These are phyloP conservation scores for Erodium trifolium DNA, from an alignment of 441 rosid genomes.

Conservation along the genomic window DNA sequence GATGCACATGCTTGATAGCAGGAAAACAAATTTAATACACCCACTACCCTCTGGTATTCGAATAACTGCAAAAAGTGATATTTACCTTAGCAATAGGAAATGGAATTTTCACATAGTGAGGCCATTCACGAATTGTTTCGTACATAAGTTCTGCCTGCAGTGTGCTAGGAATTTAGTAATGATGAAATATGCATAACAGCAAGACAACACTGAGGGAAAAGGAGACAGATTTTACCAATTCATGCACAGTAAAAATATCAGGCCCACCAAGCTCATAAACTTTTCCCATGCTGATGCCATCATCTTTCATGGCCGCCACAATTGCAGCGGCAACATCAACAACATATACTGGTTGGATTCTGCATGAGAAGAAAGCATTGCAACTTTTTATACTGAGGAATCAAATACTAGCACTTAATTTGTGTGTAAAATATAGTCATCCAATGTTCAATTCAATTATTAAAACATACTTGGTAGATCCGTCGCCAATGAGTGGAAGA, in stretches of 20 bases:
- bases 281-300: constrained; percentile 90
- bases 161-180: constrained; percentile 19
- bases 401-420: background rate
- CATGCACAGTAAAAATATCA: constrained; percentile 61
- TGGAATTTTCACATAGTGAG: constrained; percentile 81
- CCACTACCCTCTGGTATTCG: background rate
- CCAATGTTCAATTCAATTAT: background rate
- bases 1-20: background rate
- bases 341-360: constrained; percentile 95
- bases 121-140: constrained; percentile 86
- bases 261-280: constrained; percentile 95
- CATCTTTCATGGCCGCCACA: constrained; percentile 80
- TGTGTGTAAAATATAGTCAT: background rate
- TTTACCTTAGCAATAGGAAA: constrained; percentile 84
- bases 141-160: constrained; percentile 88
- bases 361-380: constrained; percentile 25
- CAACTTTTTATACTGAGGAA: background rate
- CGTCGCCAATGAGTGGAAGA: constrained; percentile 84
- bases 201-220: constrained; percentile 14
- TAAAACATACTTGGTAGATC: constrained; percentile 62
- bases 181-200: constrained; percentile 10
- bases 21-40: background rate
- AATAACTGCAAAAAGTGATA: constrained; percentile 5
- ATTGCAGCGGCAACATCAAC: constrained; percentile 91
- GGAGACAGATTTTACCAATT: constrained; percentile 51